Conservation (phyloP, 371 early-diverging fungal genomes). For the Nematocida parisii region DNA sequence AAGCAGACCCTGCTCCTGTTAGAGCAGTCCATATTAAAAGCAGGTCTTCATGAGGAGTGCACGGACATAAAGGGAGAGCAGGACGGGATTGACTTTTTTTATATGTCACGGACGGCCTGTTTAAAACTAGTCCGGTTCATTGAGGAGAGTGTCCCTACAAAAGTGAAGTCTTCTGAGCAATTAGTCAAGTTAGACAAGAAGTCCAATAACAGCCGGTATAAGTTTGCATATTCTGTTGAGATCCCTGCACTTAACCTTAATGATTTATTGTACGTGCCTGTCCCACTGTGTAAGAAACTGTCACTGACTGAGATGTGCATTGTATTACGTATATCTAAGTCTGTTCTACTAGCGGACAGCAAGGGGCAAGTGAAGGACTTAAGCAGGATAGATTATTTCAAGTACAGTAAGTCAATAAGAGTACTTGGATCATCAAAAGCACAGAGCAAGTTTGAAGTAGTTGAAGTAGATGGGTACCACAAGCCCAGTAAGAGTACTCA, state of each 20-base stretch:
- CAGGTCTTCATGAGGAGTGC: conserved; percentile 87
- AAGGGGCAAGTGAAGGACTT: conserved; percentile 39
- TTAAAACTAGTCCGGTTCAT: conserved; percentile 91
- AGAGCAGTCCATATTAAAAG: conserved; percentile 94
- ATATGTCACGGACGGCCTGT: conserved; percentile 81
- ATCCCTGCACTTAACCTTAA: conserved; percentile 92
- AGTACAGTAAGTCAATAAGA: conserved; percentile 54
- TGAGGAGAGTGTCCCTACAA: conserved; percentile 76
- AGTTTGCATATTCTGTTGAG: conserved; percentile 89
- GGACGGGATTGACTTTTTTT: conserved; percentile 97
- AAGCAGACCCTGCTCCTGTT: conserved; percentile 93
- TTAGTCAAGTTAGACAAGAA: conserved; percentile 92
- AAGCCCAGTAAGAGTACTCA: neutral
- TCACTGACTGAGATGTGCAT: conserved; percentile 52
- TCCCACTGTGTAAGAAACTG: conserved; percentile 49
- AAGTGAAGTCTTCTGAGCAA: conserved; percentile 83
- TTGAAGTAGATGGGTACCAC: conserved; percentile 32
- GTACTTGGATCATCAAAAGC: conserved; percentile 53
- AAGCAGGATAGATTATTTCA: conserved; percentile 56
- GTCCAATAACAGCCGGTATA: conserved; percentile 83
- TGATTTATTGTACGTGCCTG: conserved; percentile 75
- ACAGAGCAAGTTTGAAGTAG: conserved; percentile 59
- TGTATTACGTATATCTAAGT: conserved; percentile 60
- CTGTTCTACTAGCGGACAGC: conserved; percentile 59
- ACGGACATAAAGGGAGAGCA: conserved; percentile 87